These are phyloP conservation scores for Rubia yunnanensis DNA, from an alignment of 257 asterid genomes.

Conservation along the genomic window DNA sequence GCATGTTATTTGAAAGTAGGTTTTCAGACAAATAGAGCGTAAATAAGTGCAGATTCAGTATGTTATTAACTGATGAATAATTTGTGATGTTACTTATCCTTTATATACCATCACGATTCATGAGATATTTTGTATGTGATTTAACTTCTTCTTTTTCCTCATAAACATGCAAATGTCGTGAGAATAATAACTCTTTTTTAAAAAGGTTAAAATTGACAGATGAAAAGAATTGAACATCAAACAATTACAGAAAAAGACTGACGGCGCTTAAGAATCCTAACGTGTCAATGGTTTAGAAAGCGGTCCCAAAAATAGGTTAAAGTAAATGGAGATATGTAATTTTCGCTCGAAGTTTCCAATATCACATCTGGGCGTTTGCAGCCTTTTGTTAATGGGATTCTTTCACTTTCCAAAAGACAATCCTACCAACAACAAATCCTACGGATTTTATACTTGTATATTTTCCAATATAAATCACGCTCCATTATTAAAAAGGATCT, in stretches of 20 bases:
- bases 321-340: neutral
- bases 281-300: neutral
- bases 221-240: neutral
- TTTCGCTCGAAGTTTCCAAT: neutral
- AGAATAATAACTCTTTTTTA: neutral
- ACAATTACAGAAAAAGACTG: neutral
- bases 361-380: neutral
- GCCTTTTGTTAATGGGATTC: neutral
- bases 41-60: no score
- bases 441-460: neutral
- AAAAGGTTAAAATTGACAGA: neutral
- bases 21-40: no score
- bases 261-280: neutral
- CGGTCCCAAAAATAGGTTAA: neutral
- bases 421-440: no score
- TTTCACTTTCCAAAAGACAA: neutral
- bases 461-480: neutral
- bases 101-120: no score
- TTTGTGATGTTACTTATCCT: no score
- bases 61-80: no score
- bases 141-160: no score
- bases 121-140: no score
- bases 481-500: neutral
- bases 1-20: no score
- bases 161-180: neutral